These are phyloP conservation scores for Cordyceps sp. DNA, from an alignment of 2,329 filamentous ascomycete genomes.

Conservation along the genomic window DNA sequence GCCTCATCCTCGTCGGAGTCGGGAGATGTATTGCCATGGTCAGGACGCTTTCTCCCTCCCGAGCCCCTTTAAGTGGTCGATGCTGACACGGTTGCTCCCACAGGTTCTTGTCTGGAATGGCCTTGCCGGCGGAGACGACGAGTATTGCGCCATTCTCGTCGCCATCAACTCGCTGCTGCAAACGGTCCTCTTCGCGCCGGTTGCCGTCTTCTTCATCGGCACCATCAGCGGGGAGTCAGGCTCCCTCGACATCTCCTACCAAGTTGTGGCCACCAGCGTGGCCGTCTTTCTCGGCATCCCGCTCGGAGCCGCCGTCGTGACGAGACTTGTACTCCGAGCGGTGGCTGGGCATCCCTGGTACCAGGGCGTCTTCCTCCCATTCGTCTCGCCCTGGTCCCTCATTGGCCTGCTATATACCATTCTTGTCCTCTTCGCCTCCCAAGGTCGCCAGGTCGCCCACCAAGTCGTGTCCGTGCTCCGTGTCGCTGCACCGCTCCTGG, in stretches of 20 bases:
- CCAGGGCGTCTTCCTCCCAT: constrained; percentile 51
- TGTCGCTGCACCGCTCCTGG: constrained; percentile 63
- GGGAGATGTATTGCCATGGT: constrained; percentile 85
- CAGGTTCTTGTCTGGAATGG: constrained; percentile 51
- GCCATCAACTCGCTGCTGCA: constrained; percentile 61
- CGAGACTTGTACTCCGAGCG: constrained; percentile 43
- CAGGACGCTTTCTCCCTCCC: constrained; percentile 4
- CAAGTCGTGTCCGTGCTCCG: constrained; percentile 73
- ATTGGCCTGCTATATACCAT: constrained; percentile 80
- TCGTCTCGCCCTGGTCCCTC: constrained; percentile 56
- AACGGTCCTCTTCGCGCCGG: constrained; percentile 55
- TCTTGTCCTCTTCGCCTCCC: constrained; percentile 68
- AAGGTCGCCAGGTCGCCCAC: constrained; percentile 59
- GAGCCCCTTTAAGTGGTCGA: background rate
- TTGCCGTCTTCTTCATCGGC: constrained; percentile 53
- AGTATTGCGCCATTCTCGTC: constrained; percentile 73
- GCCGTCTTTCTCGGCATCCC: constrained; percentile 77
- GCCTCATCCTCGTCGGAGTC: constrained; percentile 67
- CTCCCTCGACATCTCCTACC: constrained; percentile 20
- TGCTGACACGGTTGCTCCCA: background rate
- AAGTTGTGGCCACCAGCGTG: constrained; percentile 64
- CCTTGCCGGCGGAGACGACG: constrained; percentile 53
- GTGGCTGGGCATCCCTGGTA: constrained; percentile 44
- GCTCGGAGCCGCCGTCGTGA: constrained; percentile 62
- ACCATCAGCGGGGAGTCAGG: constrained; percentile 39